Conservation (phyloP, 306 rosid species). For the Medicago truncatula region MtrunA17r5.0-ANR NC_053042.1:4965001-4965500, state of each 20-base stretch:
- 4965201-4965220: constrained; percentile 36
- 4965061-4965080: not conserved
- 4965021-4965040: too few species aligned
- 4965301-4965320: constrained; percentile 49
- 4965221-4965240: constrained; percentile 49
- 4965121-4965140: not conserved
- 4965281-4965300: constrained; percentile 69
- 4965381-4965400: constrained; percentile 24
- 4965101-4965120: not conserved
- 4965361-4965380: constrained; percentile 56
- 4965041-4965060: too few species aligned
- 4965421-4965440: constrained; percentile 53
- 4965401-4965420: constrained; percentile 19
- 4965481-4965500: constrained; percentile 47
- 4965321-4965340: constrained; percentile 51
- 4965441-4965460: constrained; percentile 39
- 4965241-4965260: constrained; percentile 26
- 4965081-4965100: not conserved
- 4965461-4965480: constrained; percentile 20
- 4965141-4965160: not conserved
- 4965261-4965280: constrained; percentile 52
- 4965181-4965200: not conserved
- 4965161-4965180: not conserved
- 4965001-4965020: too few species aligned
- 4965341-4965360: constrained; percentile 61